Percentiles rank a stretch among this genome's conserved stretches.
These are phyloP conservation scores for Trichocomaceae sp. DNA, from an alignment of 2,329 filamentous ascomycete species.

Conservation along the genomic window DNA sequence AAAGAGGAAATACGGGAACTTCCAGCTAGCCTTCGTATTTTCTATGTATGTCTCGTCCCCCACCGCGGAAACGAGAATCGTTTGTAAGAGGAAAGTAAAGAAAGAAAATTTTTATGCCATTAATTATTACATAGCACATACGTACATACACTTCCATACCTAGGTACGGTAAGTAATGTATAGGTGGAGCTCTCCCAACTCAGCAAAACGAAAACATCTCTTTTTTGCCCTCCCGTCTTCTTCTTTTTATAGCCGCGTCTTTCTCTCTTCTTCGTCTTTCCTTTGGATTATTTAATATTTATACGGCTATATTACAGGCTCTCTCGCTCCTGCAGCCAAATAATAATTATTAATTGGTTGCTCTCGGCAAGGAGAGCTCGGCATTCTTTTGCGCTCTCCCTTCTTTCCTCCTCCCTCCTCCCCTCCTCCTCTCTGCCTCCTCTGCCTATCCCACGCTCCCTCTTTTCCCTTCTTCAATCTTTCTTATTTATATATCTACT, in stretches of 20 bases:
- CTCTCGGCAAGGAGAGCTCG: conserved; percentile 6
- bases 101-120: no score
- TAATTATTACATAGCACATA: no score
- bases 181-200: not conserved
- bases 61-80: no score
- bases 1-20: no score
- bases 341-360: not conserved
- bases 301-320: not conserved
- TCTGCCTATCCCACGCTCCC: not conserved
- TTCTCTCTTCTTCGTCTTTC: not conserved
- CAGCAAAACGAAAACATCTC: not conserved
- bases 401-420: not conserved
- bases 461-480: not conserved
- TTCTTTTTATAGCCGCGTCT: not conserved
- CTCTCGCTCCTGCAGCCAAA: not conserved
- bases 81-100: no score
- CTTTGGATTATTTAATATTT: not conserved
- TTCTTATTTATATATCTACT: not conserved
- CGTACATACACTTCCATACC: no score
- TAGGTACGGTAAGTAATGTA: no score
- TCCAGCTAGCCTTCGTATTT: no score
- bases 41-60: no score
- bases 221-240: not conserved
- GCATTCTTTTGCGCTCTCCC: conserved; percentile 4
- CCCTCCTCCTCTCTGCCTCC: not conserved